Evolutionary conservation across 2,329 filamentous ascomycete genomes (phyloP).

Genomic region (Mariannaea elegans): DNA sequence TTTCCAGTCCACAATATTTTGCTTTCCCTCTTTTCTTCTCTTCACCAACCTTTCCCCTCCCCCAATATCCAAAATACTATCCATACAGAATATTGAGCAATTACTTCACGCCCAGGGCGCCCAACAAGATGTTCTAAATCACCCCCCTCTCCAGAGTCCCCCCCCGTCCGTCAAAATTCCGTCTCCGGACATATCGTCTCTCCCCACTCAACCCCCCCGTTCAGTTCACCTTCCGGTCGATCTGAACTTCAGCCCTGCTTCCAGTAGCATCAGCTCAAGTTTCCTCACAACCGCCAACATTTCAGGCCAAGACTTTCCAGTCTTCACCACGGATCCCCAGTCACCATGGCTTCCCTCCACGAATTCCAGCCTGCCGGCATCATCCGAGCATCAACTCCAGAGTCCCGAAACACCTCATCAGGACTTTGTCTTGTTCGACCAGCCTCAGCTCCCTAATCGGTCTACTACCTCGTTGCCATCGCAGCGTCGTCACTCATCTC

Average conservation of each 20-base stretch:
- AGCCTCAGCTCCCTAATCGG: slow-evolving; percentile 53
- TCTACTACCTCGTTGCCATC: slow-evolving; percentile 50
- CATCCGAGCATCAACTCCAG: slow-evolving; percentile 65
- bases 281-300: slow-evolving; percentile 66
- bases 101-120: slow-evolving; percentile 48
- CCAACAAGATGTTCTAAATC: slow-evolving; percentile 68
- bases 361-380: slow-evolving; percentile 69
- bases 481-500: slow-evolving; percentile 57
- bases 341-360: slow-evolving; percentile 84
- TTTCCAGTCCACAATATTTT: slow-evolving; percentile 38
- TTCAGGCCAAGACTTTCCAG: slow-evolving; percentile 72
- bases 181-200: slow-evolving; percentile 52
- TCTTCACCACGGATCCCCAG: slow-evolving; percentile 85
- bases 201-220: slow-evolving; percentile 58
- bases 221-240: slow-evolving; percentile 67
- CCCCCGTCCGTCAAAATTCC: slow-evolving; percentile 62
- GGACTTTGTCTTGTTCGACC: slow-evolving; percentile 84
- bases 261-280: slow-evolving; percentile 65
- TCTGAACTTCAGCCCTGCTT: slow-evolving; percentile 74
- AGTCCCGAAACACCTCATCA: slow-evolving; percentile 62
- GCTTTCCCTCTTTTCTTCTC: slow-evolving; percentile 44
- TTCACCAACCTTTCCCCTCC: slow-evolving; percentile 42
- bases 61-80: slow-evolving; percentile 37
- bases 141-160: slow-evolving; percentile 48
- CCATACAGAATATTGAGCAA: slow-evolving; percentile 45